Evolutionary conservation across 129 eudicot species (phyloP), one percentile per base, ranked within the genome.

Genomic region (Glebionis coronaria): DNA sequence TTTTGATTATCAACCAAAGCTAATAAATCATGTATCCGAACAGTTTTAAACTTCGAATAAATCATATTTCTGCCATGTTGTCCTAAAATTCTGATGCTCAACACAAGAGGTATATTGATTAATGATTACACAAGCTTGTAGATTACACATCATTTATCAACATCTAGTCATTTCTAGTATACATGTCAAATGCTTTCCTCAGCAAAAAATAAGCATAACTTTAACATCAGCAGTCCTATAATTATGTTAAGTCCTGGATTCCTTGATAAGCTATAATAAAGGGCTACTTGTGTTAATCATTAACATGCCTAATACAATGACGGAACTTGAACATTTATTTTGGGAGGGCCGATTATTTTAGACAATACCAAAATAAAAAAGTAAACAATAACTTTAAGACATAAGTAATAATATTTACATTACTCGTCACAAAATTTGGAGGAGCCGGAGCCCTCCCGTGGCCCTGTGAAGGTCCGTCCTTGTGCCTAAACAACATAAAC

Each of bases 401-500:
- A n/a, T n/a, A n/a, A n/a, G n/a, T n/a, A n/a, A n/a, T n/a, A n/a
- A n/a, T n/a, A n/a, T n/a, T n/a, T n/a, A n/a, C n/a, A n/a, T n/a
- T n/a, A n/a, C n/a, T n/a, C n/a, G n/a, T n/a, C n/a, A n/a, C n/a
- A n/a, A n/a, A n/a, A n/a, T n/a, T n/a, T n/a, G n/a, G n/a, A n/a
- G n/a, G n/a, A n/a, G n/a, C n/a, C n/a, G n/a, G n/a, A n/a, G n/a
- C n/a, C n/a, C n/a, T n/a, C n/a, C n/a, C n/a, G n/a, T n/a, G n/a
- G n/a, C n/a, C n/a, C n/a, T n/a, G n/a, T n/a, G n/a, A n/a, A n/a
- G n/a, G n/a, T n/a, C n/a, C n/a, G n/a, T n/a, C n/a, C n/a, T n/a
- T n/a, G n/a, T n/a, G n/a, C n/a, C 42, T 35, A 58, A 12, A 55
- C n/a, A 55, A 15, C 23, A 23, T 63, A 73, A 40, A 52, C 42